Percentiles rank a stretch among this genome's conserved stretches.
Conservation (phyloP, 345 rosid species). For the Populus euphratica region DNA sequence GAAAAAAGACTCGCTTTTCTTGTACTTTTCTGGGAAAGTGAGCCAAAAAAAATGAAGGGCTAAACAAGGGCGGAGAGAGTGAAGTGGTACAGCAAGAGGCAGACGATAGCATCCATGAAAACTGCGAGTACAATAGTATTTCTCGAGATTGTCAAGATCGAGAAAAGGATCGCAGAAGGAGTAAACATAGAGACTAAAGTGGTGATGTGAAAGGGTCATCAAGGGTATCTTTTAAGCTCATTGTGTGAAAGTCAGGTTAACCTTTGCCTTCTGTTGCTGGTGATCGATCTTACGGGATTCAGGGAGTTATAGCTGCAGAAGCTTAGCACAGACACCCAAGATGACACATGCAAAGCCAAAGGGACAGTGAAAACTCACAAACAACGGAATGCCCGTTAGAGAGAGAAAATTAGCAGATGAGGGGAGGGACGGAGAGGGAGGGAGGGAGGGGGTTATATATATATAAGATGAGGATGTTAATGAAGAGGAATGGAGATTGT, state of each 20-base stretch:
- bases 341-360: background rate
- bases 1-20: background rate
- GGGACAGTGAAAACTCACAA: background rate
- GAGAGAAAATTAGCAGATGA: background rate
- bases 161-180: constrained; percentile 30
- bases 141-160: constrained; percentile 24
- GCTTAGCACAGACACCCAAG: constrained; percentile 15
- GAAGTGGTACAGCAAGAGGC: background rate
- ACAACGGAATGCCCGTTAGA: background rate
- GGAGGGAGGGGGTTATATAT: background rate
- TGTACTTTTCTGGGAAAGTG: constrained; percentile 8
- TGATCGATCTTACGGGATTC: constrained; percentile 7
- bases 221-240: background rate
- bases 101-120: background rate
- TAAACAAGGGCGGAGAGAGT: constrained; percentile 4
- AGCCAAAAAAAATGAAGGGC: constrained; percentile 12
- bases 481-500: background rate
- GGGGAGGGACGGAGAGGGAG: background rate
- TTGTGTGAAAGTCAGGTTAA: background rate
- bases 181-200: constrained; percentile 26
- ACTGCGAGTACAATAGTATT: background rate
- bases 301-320: constrained; percentile 3
- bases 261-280: constrained; percentile 6
- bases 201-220: constrained; percentile 54
- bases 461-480: background rate